Evolutionary conservation across 1,139 yeast species (phyloP), one percentile per base, ranked within the genome.

Genomic region (Saccharomycopsis phalli): DNA sequence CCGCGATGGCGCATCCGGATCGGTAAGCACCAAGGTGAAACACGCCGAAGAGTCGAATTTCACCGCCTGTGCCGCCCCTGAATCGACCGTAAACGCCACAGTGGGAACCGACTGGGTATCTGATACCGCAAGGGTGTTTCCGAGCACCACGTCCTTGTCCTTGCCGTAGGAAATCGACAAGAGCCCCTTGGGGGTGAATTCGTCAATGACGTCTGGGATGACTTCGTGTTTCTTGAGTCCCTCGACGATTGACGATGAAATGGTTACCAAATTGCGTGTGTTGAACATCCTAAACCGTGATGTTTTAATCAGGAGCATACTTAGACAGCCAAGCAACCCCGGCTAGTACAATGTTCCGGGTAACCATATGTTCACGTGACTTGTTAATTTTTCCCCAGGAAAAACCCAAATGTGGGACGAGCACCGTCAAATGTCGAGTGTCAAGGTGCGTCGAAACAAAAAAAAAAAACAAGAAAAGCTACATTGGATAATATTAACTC

Each of bases 1-100:
- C 49, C 76, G 71, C 3, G 88, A 74, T 14, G 96, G 96, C 6
- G 95, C 96, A 64, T 87, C 96, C 1, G 96, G 96, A 58, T 87
- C 95, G 3, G 95, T 87, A 51, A 87, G 53, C 2, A 82, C 82
- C 50, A 87, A 62, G 3, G 91, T 76, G 60, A 81, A 84, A n/a
- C n/a, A n/a, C 5, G 4, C 5, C 5, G 8, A 14, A 39, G 66
- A 62, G 49, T 77, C 84, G 4, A 26, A 14, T 17, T 35, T 27
- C 13, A 41, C 33, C 3, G 32, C 18, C 34, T 41, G 38, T 14
- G 40, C 11, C n/a, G 35, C 11, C 18, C 30, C 38, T 11, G 30
- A 29, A 26, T 74, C 73, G 47, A 78, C 64, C 4, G 88, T 75
- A 58, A 82, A 75, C 53, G 81, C 81, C 45, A 86, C 66, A 27